phyloP scores from a whole-genome alignment of 768 basidiomycete species.

The Calocera cornea region DNA sequence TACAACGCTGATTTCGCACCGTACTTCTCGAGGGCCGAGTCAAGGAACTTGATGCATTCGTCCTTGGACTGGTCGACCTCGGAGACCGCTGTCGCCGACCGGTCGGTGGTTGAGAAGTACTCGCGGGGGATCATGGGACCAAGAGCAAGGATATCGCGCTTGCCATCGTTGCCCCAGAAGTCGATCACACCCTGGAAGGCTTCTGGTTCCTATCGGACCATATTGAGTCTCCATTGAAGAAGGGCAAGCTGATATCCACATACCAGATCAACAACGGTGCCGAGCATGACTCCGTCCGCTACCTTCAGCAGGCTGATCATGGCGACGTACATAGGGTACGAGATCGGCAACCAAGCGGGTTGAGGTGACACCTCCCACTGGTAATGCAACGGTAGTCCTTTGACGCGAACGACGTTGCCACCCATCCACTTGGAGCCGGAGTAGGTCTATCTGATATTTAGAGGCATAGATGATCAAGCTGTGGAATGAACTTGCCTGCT shows the following conservation, averaged over 20 bases:
- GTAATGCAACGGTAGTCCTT: not conserved
- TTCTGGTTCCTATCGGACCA: not conserved
- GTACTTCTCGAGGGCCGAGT: constrained; percentile 1
- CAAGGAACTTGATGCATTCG: constrained; percentile 9
- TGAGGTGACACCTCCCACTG: not conserved
- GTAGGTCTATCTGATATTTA: not conserved
- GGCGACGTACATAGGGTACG: not conserved
- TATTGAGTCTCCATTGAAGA: not conserved
- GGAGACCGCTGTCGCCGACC: not conserved
- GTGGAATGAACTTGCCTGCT: not conserved
- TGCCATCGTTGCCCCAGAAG: not conserved
- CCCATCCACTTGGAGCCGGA: not conserved
- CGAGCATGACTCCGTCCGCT: not conserved
- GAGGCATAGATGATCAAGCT: too few relatives aligned
- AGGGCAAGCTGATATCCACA: not conserved
- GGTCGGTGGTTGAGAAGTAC: not conserved
- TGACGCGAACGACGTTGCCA: not conserved
- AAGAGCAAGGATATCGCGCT: not conserved
- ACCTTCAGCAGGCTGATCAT: constrained; percentile 1
- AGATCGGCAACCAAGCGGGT: not conserved
- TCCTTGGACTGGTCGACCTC: not conserved
- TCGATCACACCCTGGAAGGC: constrained; percentile 2
- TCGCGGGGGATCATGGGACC: not conserved
- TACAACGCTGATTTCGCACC: constrained; percentile 10
- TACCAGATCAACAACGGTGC: not conserved